Base-by-base conservation (phyloP, 108 stramenopile species). In the Cafeteria roenbergensis region DNA sequence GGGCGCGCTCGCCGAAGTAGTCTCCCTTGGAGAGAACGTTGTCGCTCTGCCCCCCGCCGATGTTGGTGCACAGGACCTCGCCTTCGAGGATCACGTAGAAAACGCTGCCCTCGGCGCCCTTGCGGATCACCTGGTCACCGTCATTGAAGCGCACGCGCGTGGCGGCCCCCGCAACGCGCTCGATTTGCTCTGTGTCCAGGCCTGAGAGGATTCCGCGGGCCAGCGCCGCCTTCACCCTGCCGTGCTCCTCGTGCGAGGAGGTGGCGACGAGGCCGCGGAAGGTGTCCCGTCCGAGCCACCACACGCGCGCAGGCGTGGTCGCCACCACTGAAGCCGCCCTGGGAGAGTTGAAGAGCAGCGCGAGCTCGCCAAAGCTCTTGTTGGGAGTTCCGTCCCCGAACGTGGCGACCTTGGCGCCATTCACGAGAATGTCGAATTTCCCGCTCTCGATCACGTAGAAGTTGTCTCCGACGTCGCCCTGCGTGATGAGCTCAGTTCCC, bases 251-350 rank as follows among this genome's bases (percentile, higher is more conserved):
- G n/a, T n/a, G n/a, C n/a, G n/a, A n/a, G n/a, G n/a, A n/a, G n/a
- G n/a, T n/a, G n/a, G n/a, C n/a, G n/a, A n/a, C n/a, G n/a, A n/a
- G n/a, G n/a, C n/a, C n/a, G n/a, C n/a, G n/a, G n/a, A n/a, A n/a
- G n/a, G n/a, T n/a, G n/a, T n/a, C n/a, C n/a, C n/a, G n/a, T n/a
- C n/a, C n/a, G n/a, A n/a, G n/a, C n/a, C n/a, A n/a, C n/a, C n/a
- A n/a, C n/a, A n/a, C n/a, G n/a, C n/a, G n/a, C n/a, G n/a, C n/a
- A n/a, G n/a, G n/a, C n/a, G n/a, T n/a, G 3, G 71, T 60, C 17
- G 90, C 88, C 63, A 83, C 76, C 65, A 90, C 87, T 63, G 90
- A 86, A 38, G 91, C 92, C 51, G 90, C 90, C n/a, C 94, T 83
- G 12, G 92, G 89, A 55, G 84, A 86, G 48, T 87, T 90, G 70